phyloP scores from a whole-genome alignment of 2,329 filamentous ascomycete genomes.

The Calonectria leucothoes region DNA sequence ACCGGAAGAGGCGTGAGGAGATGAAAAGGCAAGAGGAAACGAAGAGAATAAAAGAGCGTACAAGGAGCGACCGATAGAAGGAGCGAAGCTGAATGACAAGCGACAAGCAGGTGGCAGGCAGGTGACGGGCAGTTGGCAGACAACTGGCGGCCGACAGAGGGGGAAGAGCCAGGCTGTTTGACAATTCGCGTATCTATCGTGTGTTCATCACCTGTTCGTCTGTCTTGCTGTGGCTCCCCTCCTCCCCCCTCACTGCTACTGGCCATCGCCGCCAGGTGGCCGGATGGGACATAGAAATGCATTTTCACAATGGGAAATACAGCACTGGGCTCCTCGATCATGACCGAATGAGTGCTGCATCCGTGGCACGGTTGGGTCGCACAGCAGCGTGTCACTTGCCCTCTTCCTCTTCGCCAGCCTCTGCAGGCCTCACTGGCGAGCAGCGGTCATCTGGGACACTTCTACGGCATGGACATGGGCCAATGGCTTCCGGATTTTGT shows the following conservation, averaged over 20 bases:
- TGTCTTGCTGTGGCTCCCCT: not conserved
- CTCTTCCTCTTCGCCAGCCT: not conserved
- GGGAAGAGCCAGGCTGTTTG: not conserved
- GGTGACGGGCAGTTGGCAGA: conserved; percentile 10
- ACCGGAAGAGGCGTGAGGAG: not conserved
- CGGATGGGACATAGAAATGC: conserved; percentile 5
- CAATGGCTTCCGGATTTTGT: not conserved
- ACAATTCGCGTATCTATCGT: not conserved
- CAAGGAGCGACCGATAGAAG: conserved; percentile 8
- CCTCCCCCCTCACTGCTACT: not conserved
- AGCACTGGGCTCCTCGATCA: not conserved
- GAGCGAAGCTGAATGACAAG: conserved; percentile 3
- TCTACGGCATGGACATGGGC: not conserved
- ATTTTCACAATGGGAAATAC: not conserved
- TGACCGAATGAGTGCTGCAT: not conserved
- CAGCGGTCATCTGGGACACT: conserved; percentile 3
- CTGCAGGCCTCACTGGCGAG: conserved; percentile 2
- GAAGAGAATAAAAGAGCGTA: not conserved
- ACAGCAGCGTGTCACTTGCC: conserved; percentile 18
- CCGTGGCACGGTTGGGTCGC: conserved; percentile 16
- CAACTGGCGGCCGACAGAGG: conserved; percentile 1
- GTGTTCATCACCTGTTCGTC: not conserved
- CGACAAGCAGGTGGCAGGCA: conserved; percentile 13
- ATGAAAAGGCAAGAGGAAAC: not conserved
- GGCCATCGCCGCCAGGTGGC: not conserved